These are phyloP conservation scores for Candida hispaniensis DNA, from an alignment of 805 yeast species.

Conservation along the genomic window DNA sequence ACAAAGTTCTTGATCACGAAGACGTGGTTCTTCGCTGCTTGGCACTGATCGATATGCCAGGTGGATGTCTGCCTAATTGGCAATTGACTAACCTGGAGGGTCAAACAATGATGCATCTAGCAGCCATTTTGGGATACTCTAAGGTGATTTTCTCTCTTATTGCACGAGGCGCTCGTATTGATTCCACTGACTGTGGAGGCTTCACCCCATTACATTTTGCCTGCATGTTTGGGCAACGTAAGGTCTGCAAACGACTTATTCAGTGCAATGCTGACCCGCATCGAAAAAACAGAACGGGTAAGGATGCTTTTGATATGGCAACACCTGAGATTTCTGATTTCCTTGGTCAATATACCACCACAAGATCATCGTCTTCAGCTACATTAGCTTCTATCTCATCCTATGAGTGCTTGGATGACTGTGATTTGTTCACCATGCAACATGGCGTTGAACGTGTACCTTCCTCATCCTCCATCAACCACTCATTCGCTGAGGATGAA, in stretches of 20 bases:
- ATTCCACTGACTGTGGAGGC: slow-evolving; percentile 68
- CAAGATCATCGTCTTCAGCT: slow-evolving; percentile 20
- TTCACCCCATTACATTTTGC: slow-evolving; percentile 85
- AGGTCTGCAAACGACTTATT: slow-evolving; percentile 49
- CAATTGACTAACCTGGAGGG: slow-evolving; percentile 27
- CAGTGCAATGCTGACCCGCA: slow-evolving; percentile 15
- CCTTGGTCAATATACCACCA: neutral
- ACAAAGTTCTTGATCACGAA: slow-evolving; percentile 4
- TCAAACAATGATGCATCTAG: slow-evolving; percentile 83
- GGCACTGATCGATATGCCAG: slow-evolving; percentile 11
- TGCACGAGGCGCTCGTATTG: slow-evolving; percentile 46
- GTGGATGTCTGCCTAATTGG: slow-evolving; percentile 14
- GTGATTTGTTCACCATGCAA: no score
- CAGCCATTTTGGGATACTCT: slow-evolving; percentile 63
- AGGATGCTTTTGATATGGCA: slow-evolving; percentile 7
- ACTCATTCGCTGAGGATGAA: slow-evolving; percentile 13
- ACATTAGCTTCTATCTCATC: slow-evolving; percentile 18
- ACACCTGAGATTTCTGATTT: slow-evolving; percentile 10
- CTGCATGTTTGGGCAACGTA: slow-evolving; percentile 60
- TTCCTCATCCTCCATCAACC: slow-evolving; percentile 5
- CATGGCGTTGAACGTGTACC: slow-evolving; percentile 9
- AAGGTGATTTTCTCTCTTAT: slow-evolving; percentile 56
- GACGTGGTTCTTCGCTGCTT: slow-evolving; percentile 14
- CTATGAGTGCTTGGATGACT: no score
- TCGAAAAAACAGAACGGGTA: slow-evolving; percentile 8